Conservation (phyloP, 129 eudicot genomes). For the Logfia minima region DNA sequence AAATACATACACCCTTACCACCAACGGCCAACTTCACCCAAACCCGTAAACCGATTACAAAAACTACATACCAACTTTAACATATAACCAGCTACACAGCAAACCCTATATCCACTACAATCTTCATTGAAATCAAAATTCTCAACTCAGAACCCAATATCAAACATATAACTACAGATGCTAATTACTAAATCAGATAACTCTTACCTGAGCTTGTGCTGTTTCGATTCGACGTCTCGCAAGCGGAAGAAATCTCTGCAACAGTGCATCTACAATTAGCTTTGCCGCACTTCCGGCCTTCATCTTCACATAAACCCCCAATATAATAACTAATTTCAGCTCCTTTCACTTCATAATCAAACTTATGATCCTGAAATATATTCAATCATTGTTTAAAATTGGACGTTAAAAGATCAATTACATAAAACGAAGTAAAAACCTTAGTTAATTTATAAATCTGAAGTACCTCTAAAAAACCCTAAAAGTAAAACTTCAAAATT, state of each 20-base stretch:
- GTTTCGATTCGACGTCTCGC: constrained; percentile 99
- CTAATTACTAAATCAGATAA: not conserved
- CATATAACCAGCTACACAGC: not conserved
- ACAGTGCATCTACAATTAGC: constrained; percentile 88
- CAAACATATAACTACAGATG: constrained; percentile 17
- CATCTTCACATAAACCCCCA: constrained; percentile 45
- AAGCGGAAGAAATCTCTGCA: constrained; percentile 96
- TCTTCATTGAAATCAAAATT: not conserved
- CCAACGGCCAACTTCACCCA: constrained; percentile 16
- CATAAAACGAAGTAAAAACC: not conserved
- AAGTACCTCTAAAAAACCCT: constrained; percentile 25
- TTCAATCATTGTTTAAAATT: not conserved
- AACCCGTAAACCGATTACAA: not conserved
- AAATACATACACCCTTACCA: not conserved
- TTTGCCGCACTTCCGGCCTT: constrained; percentile 98
- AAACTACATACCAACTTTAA: not conserved
- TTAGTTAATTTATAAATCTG: constrained; percentile 19
- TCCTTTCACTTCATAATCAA: constrained; percentile 35
- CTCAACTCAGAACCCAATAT: constrained; percentile 13
- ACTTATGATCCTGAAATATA: constrained; percentile 32
- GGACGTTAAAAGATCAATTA: not conserved
- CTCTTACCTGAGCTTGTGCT: constrained; percentile 88
- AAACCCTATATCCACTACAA: not conserved
- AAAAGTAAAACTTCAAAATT: not conserved
- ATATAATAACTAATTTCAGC: constrained; percentile 27